Evolutionary conservation across 1,139 yeast species (phyloP).

Genomic region (Geotrichum reessii): DNA sequence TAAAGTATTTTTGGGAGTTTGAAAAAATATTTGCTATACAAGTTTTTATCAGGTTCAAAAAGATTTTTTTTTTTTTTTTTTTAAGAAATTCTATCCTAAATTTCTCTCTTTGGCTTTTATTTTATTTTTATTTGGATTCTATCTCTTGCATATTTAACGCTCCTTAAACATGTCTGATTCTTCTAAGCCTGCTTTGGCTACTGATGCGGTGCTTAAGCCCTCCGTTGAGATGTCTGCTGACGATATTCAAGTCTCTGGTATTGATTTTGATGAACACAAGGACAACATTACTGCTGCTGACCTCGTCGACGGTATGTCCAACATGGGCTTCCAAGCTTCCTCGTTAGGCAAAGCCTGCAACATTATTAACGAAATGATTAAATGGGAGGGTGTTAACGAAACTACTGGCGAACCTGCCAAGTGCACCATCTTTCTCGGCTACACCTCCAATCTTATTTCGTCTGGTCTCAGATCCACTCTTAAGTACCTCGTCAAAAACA

Average conservation of each 20-base stretch:
- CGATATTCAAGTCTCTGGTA: conserved; percentile 72
- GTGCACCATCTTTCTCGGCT: conserved; percentile 90
- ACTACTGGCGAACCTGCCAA: conserved; percentile 63
- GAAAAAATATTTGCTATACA: background rate
- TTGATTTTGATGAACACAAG: conserved; percentile 70
- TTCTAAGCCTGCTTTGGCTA: conserved; percentile 27
- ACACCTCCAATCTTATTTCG: conserved; percentile 92
- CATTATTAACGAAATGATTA: conserved; percentile 82
- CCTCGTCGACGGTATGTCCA: conserved; percentile 72
- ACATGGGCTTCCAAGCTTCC: conserved; percentile 98
- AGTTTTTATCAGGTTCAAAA: background rate
- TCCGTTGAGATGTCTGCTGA: conserved; percentile 82
- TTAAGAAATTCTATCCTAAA: too few species aligned
- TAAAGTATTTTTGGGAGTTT: background rate
- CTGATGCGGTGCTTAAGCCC: conserved; percentile 74
- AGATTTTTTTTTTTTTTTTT: background rate
- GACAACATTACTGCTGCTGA: conserved; percentile 66
- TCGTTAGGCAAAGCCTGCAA: conserved; percentile 83
- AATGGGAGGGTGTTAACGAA: conserved; percentile 87
- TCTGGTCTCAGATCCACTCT: conserved; percentile 91
- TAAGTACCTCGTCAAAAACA: conserved; percentile 82
- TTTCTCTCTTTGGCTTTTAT: too few species aligned
- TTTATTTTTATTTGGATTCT: too few species aligned
- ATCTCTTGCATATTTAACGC: background rate
- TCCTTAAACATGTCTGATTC: conserved; percentile 6